Evolutionary conservation across 805 yeast species (phyloP).

Genomic region (Candida tallmaniae): DNA sequence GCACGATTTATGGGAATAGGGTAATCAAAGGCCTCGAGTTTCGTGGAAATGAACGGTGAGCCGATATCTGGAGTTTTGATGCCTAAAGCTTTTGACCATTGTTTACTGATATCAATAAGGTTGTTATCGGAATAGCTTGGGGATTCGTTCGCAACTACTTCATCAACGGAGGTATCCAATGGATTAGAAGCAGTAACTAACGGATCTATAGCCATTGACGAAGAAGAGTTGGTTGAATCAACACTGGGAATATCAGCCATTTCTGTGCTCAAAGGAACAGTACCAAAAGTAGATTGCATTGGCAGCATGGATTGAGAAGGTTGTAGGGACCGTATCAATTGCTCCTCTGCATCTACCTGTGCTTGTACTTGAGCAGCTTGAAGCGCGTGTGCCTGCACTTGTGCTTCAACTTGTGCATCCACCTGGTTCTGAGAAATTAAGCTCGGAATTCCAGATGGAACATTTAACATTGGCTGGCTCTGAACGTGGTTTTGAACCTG

Average conservation of each 20-base stretch:
- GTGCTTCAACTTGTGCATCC: constrained; percentile 1
- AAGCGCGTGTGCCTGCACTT: constrained; percentile 3
- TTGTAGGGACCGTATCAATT: constrained; percentile 1
- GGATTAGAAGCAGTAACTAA: not conserved
- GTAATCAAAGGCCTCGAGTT: constrained; percentile 8
- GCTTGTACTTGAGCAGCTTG: constrained; percentile 6
- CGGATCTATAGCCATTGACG: not conserved
- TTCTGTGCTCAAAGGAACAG: not conserved
- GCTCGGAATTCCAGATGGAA: constrained; percentile 2
- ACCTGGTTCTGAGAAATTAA: constrained; percentile 1
- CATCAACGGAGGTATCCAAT: not conserved
- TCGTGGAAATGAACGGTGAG: constrained; percentile 11
- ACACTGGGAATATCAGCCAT: constrained; percentile 4
- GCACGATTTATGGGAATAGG: constrained; percentile 14
- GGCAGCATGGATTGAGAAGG: not conserved
- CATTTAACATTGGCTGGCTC: constrained; percentile 1
- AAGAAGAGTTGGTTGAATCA: constrained; percentile 7
- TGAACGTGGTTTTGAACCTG: not conserved
- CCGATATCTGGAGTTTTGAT: constrained; percentile 11
- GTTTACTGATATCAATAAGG: constrained; percentile 6
- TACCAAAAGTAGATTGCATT: not conserved
- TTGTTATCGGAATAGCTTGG: constrained; percentile 2
- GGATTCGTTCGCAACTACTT: not conserved
- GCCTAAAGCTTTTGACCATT: constrained; percentile 14
- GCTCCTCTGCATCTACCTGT: constrained; percentile 2